Base-by-base conservation (phyloP, 75 land plant genomes). In the Isoetes taiwanensis region DNA sequence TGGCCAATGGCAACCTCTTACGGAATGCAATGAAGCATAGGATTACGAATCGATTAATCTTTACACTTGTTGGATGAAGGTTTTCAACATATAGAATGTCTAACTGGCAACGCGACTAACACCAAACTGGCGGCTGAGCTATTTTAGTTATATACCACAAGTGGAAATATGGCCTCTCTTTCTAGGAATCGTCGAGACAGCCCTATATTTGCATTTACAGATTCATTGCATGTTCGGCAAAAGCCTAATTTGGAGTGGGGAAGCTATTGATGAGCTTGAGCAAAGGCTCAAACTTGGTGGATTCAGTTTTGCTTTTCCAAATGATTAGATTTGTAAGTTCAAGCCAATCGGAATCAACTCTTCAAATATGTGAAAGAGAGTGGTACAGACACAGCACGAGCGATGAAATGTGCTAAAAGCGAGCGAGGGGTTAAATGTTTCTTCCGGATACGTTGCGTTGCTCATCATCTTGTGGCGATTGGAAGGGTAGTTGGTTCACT, bases 281-380 rank as follows among this genome's bases (percentile, higher is more conserved):
- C 50, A 46, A 23, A 6, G n/a, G 23, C 19, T 46, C 16, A 46
- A 46, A n/a, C 21, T 19, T 19, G 6, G 25, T 46, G 50, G 50
- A 46, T 46, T 46, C 19, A 19, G 25, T 6, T 46, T 46, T 46
- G 50, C 50, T 8, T 46, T 46, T n/a, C 50, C 50, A 8, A n/a
- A n/a, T n/a, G n/a, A n/a, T n/a, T n/a, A n/a, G n/a, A 19, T 5
- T 46, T 46, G 50, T 5, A 46, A 8, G 23, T n/a, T 46, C 5
- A 16, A n/a, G 23, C 21, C 50, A 16, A 16, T 19, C 50, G 50
- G 50, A 46, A 23, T 19, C 50, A 8, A 46, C 50, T 8, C 50
- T 46, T 46, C 50, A 46, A n/a, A 46, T n/a, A 46, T 46, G 50
- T n/a, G 50, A 46, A 46, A n/a, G 50, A 46, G n/a, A 46, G 50